Evolutionary conservation across 2,329 filamentous ascomycete genomes (phyloP), one percentile per base, ranked within the genome.

Genomic region (Aspergillus amoenus): DNA sequence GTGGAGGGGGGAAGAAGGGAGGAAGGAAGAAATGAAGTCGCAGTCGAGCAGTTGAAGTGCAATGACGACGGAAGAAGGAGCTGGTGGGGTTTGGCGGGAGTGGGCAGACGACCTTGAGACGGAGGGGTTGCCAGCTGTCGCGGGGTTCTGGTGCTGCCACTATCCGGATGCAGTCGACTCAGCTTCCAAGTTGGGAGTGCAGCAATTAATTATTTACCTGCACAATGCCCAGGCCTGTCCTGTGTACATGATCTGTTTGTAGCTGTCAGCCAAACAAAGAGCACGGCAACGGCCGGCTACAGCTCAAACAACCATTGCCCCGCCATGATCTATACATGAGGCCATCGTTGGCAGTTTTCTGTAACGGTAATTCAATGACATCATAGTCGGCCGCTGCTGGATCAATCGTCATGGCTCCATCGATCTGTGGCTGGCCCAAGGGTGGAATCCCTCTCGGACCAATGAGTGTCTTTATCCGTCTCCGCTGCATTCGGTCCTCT

Each of bases 371-470:
- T 53, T 53, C 51, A 27, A 44, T 55, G 45, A 55, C 53, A 55
- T 50, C 53, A 48, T 18, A 55, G 34, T 42, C 56, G 56, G 53
- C 60, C 58, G 60, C 57, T 62, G 57, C 56, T 62, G 57, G 65
- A 68, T 70, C 21, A 21, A 21, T 3, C 69, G 65, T 70, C 68
- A 71, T 71, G 64, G 63, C 66, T 65, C 66, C 66, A 69, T 61
- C 66, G 65, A 69, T 71, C 68, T 66, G 43, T 64, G 56, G 58
- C 63, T 61, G 53, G 58, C 61, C 67, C 68, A 66, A 58, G 68
- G 66, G 57, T 52, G 52, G 47, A 61, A 66, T 55, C 52, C 46
- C 44, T 32, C 39, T 57, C 52, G 30, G 40, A 40, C 67, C 66
- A 70, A 70, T 70, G n/a, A 52, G 3, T 30, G 11, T 11, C 17